Evolutionary conservation across 352 stramenopile genomes (phyloP), one percentile per base, ranked within the genome.

Genomic region (Globisporangium camurandrum): DNA sequence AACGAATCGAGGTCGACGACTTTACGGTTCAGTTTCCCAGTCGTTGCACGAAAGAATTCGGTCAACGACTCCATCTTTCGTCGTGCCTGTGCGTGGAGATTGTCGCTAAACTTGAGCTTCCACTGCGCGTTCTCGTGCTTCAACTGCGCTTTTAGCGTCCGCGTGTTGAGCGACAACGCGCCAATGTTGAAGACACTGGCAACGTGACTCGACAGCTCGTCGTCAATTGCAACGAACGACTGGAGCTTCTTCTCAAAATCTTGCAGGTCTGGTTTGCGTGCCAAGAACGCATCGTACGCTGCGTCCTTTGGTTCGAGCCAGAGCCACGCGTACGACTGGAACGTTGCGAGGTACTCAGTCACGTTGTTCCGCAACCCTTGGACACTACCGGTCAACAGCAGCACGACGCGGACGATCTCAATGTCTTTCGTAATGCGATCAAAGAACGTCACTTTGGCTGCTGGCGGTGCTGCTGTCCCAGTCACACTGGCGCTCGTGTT

Each of bases 371-470:
- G 84, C 17, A 98, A 81, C 5, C 95, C 95, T 62, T 99, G 96
- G 19, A 99, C 94, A 46, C 93, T 98, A 5, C 96, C 96, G 1
- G 96, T 99, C 5, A 99, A 81, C 24, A 99, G 69, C 10, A 99
- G 54, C 4, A 97, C 96, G 12, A 98, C 95, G 24, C 95, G 93
- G 1, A 98, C 96, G 42, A 99, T 98, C 66, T 99, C 96, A 63
- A 99, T 98, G 61, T 99, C 96, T 51, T 98, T 98, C 0, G 95
- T 98, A 46, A 99, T 98, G 0, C 94, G 86, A 50, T 97, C 95
- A 58, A 98, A 99, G 61, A 99, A 99, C 12, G 94, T 98, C 6
- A 75, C 52, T 39, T 88, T 88, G 33, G 27, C 42, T 2, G 20
- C 19, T 7, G n/a, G 12, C 7, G 19, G 19, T 20, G 37, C 34